Base-by-base conservation (phyloP, 805 yeast species). In the Danielia oregonensis region DNA sequence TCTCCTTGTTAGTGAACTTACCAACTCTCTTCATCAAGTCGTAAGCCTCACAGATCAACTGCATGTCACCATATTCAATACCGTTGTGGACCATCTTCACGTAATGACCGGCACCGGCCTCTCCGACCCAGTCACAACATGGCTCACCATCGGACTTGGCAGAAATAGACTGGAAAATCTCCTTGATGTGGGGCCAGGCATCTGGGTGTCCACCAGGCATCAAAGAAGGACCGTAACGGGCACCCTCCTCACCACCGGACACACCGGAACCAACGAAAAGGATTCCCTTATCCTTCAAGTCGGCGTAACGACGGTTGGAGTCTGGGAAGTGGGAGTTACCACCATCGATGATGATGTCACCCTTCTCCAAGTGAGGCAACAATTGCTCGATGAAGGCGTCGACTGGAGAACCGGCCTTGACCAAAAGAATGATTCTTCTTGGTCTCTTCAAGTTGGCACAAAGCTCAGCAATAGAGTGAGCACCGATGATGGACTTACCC, bases 191-290 rank as follows among this genome's bases (percentile, higher is more conserved):
- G 52, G 97, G 97, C 98, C 98, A 91, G 48, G 98, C 98, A 57
- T 86, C 96, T 54, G 73, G 77, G 61, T 87, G 85, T 64, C 98
- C 98, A 81, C 98, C 98, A 55, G 98, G 98, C 98, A 91, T 91
- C 68, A 91, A 78, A 45, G 97, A 89, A 45, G 98, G 98, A 59
- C 98, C 98, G 69, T 85, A 78, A 72, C 98, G 86, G 56, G 98
- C 98, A 77, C 98, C 98, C 68, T 91, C 98, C 73, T 91, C 98
- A 76, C 98, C 98, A 70, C 98, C 98, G 53, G 97, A 91, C 48
- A 93, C 97, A 84, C 98, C 98, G 44, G 96, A 89, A 59, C 98
- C 98, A 47, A 91, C 97, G 53, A 87, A 93, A 49, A 78, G 71
- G 59, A 89, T 81, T 28, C 95, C 97, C 76, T 91, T 80, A 38